Conservation (phyloP, 2,329 filamentous ascomycete genomes). For the Alternaria sp. region DNA sequence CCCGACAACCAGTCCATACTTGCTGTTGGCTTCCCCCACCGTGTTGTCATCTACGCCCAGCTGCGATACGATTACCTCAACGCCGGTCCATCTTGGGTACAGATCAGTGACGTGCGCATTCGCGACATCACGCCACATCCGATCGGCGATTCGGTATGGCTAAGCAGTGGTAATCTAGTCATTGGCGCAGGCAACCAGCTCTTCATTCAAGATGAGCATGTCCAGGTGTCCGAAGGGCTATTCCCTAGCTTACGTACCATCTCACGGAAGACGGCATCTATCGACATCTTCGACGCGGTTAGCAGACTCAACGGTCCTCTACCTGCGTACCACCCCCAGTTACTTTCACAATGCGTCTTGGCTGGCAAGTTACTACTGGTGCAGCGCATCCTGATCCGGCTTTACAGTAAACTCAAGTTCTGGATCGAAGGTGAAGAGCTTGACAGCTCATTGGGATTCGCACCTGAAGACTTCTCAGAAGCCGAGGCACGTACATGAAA, state of each 20-base stretch:
- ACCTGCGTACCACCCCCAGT: conserved; percentile 90
- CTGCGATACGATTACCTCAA: conserved; percentile 92
- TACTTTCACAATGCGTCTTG: conserved; percentile 84
- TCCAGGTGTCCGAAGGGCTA: conserved; percentile 68
- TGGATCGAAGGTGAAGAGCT: conserved; percentile 80
- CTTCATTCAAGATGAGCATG: conserved; percentile 80
- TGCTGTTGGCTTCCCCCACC: conserved; percentile 89
- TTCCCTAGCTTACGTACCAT: conserved; percentile 62
- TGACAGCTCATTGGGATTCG: conserved; percentile 74
- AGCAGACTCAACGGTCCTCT: conserved; percentile 85
- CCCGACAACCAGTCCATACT: conserved; percentile 87
- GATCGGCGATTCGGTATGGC: conserved; percentile 92
- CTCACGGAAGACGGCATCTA: conserved; percentile 56
- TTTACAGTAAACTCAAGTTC: conserved; percentile 81
- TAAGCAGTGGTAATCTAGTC: conserved; percentile 82
- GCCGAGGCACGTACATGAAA: conserved; percentile 48
- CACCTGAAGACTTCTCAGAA: conserved; percentile 56
- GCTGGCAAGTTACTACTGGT: conserved; percentile 77
- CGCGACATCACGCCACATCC: conserved; percentile 84
- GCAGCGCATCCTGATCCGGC: conserved; percentile 71
- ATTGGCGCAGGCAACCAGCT: conserved; percentile 91
- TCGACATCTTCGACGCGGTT: conserved; percentile 81
- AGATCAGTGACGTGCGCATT: conserved; percentile 81
- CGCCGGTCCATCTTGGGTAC: conserved; percentile 86
- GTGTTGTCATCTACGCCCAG: conserved; percentile 81